These are phyloP conservation scores for Cercophora newfieldiana DNA, from an alignment of 495 filamentous ascomycete species.

Conservation along the genomic window DNA sequence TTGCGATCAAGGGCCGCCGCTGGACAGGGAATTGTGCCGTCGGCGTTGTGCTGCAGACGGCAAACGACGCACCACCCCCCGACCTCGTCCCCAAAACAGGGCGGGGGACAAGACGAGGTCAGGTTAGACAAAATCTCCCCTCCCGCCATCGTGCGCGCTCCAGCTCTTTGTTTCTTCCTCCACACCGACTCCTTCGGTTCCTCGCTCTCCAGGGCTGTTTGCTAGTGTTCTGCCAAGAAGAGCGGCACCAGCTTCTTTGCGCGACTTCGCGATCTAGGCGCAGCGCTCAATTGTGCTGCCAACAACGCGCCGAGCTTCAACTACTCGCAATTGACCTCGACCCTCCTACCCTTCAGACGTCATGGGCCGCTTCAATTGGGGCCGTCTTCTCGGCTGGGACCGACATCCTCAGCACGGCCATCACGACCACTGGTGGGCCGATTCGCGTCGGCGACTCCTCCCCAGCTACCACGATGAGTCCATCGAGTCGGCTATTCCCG, in stretches of 20 bases:
- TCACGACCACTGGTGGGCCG: conserved; percentile 40
- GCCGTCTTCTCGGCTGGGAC: conserved; percentile 46
- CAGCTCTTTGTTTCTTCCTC: background rate
- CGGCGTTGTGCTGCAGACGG: background rate
- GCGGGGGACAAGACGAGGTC: background rate
- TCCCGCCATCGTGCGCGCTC: background rate
- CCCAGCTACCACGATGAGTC: conserved; percentile 57
- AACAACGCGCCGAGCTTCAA: background rate
- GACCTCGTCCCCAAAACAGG: background rate
- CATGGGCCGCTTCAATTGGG: conserved; percentile 39
- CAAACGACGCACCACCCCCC: background rate
- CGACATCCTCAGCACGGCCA: conserved; percentile 34
- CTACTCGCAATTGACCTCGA: too few relatives aligned
- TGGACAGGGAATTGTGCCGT: background rate
- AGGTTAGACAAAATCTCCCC: background rate
- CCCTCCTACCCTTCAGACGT: background rate
- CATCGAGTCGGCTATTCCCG: conserved; percentile 61
- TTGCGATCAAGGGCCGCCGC: background rate
- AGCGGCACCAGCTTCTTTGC: background rate
- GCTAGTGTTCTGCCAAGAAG: background rate
- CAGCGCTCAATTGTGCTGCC: too few relatives aligned
- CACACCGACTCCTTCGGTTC: too few relatives aligned
- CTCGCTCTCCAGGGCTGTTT: background rate
- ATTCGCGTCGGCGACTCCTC: conserved; percentile 54
- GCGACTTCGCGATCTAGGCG: too few relatives aligned